Evolutionary conservation across 192 early-diverging fungal species (phyloP).

Genomic region (Coemansia sp.): DNA sequence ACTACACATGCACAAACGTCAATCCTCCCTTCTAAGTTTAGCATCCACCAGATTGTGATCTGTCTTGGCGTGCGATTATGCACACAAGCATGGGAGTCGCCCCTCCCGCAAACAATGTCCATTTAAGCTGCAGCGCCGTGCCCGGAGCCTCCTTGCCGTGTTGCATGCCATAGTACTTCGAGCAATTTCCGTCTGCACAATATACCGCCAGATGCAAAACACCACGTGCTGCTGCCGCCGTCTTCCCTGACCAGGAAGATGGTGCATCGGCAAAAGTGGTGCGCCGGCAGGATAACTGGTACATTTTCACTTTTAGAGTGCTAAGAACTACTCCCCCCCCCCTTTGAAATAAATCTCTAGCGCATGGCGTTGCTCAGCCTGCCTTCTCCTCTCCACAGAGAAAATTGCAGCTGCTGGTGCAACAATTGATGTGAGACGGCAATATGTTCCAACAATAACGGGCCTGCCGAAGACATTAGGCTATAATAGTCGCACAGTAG

Average conservation of each 20-base stretch:
- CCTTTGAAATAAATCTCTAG: background rate
- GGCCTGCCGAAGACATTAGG: conserved; percentile 4
- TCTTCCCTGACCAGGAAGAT: background rate
- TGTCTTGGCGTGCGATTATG: background rate
- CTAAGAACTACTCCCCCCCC: too few relatives aligned
- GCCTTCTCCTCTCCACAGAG: background rate
- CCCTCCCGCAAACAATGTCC: background rate
- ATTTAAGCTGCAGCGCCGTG: background rate
- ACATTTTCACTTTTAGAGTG: background rate
- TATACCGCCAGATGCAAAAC: background rate
- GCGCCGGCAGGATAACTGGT: too few relatives aligned
- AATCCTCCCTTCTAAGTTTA: background rate
- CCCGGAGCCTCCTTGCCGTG: background rate
- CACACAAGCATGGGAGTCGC: background rate
- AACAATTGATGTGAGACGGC: background rate
- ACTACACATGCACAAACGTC: conserved; percentile 23
- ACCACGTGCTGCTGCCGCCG: background rate
- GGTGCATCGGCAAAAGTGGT: background rate
- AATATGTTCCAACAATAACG: background rate
- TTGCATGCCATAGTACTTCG: background rate
- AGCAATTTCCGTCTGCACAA: background rate
- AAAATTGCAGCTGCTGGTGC: background rate
- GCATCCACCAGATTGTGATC: background rate
- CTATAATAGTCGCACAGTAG: conserved; percentile 11
- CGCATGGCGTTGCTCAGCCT: background rate